Base-by-base conservation (phyloP, 2,329 filamentous ascomycete genomes). In the Diaporthe amygdali region DNA sequence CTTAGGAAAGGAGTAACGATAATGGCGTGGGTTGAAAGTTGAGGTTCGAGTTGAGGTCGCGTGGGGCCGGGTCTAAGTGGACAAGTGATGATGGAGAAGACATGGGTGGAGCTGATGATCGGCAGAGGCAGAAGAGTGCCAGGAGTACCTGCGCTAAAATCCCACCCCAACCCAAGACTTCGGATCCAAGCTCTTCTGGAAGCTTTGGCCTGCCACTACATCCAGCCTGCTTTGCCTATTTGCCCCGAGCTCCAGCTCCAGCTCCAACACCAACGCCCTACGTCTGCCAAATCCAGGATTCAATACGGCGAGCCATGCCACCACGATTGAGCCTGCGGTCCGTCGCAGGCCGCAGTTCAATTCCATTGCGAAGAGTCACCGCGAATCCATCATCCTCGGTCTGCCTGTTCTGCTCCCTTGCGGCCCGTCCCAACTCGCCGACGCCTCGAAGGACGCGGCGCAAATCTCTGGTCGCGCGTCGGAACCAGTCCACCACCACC, bases 331-430 rank as follows among this genome's bases (percentile, higher is more conserved):
- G 76, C 69, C 70, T 79, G 71, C 72, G 75, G 68, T 72, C 74
- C 70, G 75, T 73, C 32, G 71, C 76, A 63, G 69, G 73, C 61
- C 75, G 75, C 69, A 70, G 73, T 37, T 41, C 69, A 70, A 52
- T 49, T 63, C 9, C 59, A 12, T 25, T 74, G 20, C 69, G 54
- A 34, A 37, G 59, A 22, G 34, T 66, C n/a, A 55, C 51, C 1
- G 17, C 64, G 5, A 61, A 41, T 10, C 70, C 63, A 6, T 41
- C 69, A 5, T 54, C 76, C 2, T 73, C 74, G 25, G 74, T 78
- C 59, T 81, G 80, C 68, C 73, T 81, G 37, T 78, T 81, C 56
- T 81, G 80, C 68, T 80, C 79, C 8, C 68, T 76, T 32, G 70
- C 76, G n/a, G 52, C 49, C 44, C 73, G 66, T 47, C 61, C 67